phyloP scores from a whole-genome alignment of 2,329 filamentous ascomycete species.

The Blastomyces silverae region DNA sequence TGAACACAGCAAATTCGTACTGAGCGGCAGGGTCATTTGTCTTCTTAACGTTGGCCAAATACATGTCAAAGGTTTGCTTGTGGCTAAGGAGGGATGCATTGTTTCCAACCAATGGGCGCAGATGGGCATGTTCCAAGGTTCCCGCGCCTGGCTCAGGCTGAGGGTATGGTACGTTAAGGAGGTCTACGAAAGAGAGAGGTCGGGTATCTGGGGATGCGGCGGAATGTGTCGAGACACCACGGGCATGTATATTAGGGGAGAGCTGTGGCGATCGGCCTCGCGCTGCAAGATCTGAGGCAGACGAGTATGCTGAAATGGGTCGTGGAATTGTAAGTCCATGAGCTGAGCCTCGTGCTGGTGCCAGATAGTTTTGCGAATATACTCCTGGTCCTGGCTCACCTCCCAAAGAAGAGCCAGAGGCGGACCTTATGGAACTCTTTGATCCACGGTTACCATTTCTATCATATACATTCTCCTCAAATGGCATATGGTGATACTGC shows the following conservation, averaged over 20 bases:
- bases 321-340: slow-evolving; percentile 56
- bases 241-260: slow-evolving; percentile 44
- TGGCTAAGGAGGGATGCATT: slow-evolving; percentile 87
- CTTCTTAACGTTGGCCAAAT: slow-evolving; percentile 93
- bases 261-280: slow-evolving; percentile 54
- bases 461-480: slow-evolving; percentile 32
- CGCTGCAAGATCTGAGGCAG: slow-evolving; percentile 59
- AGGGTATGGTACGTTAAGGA: slow-evolving; percentile 65
- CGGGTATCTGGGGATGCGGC: slow-evolving; percentile 52
- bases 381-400: slow-evolving; percentile 43
- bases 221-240: slow-evolving; percentile 46
- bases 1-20: slow-evolving; percentile 92
- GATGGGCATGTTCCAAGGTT: slow-evolving; percentile 69
- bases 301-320: slow-evolving; percentile 70
- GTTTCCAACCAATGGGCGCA: slow-evolving; percentile 72
- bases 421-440: slow-evolving; percentile 26
- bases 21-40: slow-evolving; percentile 84
- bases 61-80: slow-evolving; percentile 96
- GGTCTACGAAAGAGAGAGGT: slow-evolving; percentile 55
- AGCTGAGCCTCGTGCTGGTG: slow-evolving; percentile 47
- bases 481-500: slow-evolving; percentile 48
- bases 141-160: slow-evolving; percentile 62
- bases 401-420: slow-evolving; percentile 31
- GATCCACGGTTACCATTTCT: slow-evolving; percentile 25
- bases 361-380: slow-evolving; percentile 55